Percentiles rank a stretch among this genome's conserved stretches.
Conservation (phyloP, 495 filamentous ascomycete genomes). For the Annulohypoxylon moriforme region DNA sequence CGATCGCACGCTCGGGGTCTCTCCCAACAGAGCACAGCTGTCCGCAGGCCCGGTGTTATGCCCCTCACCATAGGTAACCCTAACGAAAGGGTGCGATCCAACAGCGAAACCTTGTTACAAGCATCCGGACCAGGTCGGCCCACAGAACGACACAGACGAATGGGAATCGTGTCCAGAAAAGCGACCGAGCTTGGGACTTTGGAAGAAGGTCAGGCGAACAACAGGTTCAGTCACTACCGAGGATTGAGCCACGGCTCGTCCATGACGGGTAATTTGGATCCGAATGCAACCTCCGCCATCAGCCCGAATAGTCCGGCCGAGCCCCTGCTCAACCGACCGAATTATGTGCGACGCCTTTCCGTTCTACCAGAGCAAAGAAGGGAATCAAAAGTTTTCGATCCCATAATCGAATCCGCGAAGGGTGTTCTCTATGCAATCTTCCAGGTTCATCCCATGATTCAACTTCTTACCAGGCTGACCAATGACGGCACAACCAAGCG, state of each 20-base stretch:
- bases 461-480: conserved; percentile 75
- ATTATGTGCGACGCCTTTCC: conserved; percentile 80
- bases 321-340: conserved; percentile 61
- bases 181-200: conserved; percentile 78
- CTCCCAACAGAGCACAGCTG: conserved; percentile 74
- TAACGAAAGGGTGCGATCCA: conserved; percentile 87
- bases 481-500: conserved; percentile 73
- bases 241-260: conserved; percentile 84
- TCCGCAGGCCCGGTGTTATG: conserved; percentile 74
- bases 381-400: conserved; percentile 66
- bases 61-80: conserved; percentile 74
- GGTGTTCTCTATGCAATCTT: conserved; percentile 88
- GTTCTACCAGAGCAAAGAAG: conserved; percentile 85
- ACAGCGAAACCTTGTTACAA: conserved; percentile 83
- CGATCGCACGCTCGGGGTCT: conserved; percentile 82
- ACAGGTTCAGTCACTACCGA: conserved; percentile 82
- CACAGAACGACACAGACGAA: conserved; percentile 70
- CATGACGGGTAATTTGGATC: conserved; percentile 66
- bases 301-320: conserved; percentile 70
- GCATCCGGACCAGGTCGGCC: conserved; percentile 60
- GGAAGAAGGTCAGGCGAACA: conserved; percentile 74
- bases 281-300: conserved; percentile 36
- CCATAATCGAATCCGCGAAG: conserved; percentile 81
- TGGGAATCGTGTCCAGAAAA: conserved; percentile 86
- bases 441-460: conserved; percentile 81